Base-by-base conservation (phyloP, 441 rosid species). In the Bruguiera hainesii region DNA sequence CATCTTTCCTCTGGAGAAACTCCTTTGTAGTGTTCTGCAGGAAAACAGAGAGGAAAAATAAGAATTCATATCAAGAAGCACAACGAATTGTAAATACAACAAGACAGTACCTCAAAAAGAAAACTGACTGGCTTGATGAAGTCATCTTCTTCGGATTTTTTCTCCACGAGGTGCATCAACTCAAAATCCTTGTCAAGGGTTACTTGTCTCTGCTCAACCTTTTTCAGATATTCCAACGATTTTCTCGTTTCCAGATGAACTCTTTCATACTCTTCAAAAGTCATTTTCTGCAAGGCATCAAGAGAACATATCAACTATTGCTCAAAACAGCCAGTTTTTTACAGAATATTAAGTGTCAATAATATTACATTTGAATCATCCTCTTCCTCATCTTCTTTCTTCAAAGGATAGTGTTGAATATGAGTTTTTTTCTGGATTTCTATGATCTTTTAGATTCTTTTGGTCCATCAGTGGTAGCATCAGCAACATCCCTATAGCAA, bases 131-230 rank as follows among this genome's bases (percentile, higher is more conserved):
- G 31, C 64, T 65, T 59, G 63, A 48, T 49, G 25, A 60, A n/a
- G 1, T 21, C 15, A 15, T 7, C 26, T 18, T 64, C 66, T 28
- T 65, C 31, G 6, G 49, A 42, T 55, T 51, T 72, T 26, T 62
- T 69, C 30, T 55, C 65, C 26, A 65, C 42, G 29, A 55, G 51
- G 25, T 72, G 65, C 74, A 69, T 69, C 11, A 60, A 69, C 55
- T 73, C 69, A 53, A 64, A 68, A 55, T 76, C 76, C 52, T 68
- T 64, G 65, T 68, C 71, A 15, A 42, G 51, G 19, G 10, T 18
- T 8, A 60, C 67, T 64, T 60, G 53, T 30, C 63, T 71, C 61
- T 11, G 26, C 56, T 25, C 63, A 25, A 35, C 2, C 37, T 33
- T 65, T 46, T 64, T 60, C 13, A 39, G 18, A 19, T 72, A 55